Percentiles rank a stretch among this genome's conserved stretches.
Conservation (phyloP, 2,329 filamentous ascomycete genomes). For the Dryadomyces quercus-mongolicae region DNA sequence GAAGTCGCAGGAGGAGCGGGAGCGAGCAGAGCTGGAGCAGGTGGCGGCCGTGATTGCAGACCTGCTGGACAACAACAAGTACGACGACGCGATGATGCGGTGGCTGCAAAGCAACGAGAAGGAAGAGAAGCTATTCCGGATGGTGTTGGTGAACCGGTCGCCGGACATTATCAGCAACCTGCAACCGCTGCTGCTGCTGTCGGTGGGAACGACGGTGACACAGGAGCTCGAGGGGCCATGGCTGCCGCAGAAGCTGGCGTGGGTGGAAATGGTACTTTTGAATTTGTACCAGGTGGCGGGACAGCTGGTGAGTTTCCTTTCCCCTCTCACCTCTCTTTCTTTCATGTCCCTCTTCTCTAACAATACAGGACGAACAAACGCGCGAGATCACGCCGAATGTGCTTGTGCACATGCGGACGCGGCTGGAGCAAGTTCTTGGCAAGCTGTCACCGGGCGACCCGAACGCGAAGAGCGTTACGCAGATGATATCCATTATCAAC, state of each 20-base stretch:
- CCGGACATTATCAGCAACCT: conserved; percentile 42
- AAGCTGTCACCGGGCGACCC: conserved; percentile 33
- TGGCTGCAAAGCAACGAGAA: conserved; percentile 50
- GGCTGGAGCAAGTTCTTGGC: conserved; percentile 40
- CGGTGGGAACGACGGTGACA: conserved; percentile 52
- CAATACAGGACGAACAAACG: conserved; percentile 37
- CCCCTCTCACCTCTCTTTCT: not conserved
- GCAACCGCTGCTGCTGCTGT: conserved; percentile 49
- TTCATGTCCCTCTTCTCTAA: not conserved
- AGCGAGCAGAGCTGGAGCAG: conserved; percentile 42
- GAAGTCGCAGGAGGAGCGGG: conserved; percentile 28
- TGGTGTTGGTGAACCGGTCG: conserved; percentile 37
- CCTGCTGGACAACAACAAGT: conserved; percentile 47
- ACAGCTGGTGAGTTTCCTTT: conserved; percentile 33
- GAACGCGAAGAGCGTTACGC: conserved; percentile 33
- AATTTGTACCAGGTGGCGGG: conserved; percentile 36
- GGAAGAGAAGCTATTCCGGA: conserved; percentile 50
- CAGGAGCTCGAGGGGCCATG: conserved; percentile 41
- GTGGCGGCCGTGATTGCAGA: conserved; percentile 47
- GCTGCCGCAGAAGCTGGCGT: conserved; percentile 43
- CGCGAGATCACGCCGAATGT: conserved; percentile 44
- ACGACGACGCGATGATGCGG: conserved; percentile 51
- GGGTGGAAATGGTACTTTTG: conserved; percentile 48
- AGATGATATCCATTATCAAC: conserved; percentile 25
- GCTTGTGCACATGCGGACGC: conserved; percentile 38